These are phyloP conservation scores for Dichotomopilus funicola DNA, from an alignment of 2,329 filamentous ascomycete genomes.

Conservation along the genomic window DNA sequence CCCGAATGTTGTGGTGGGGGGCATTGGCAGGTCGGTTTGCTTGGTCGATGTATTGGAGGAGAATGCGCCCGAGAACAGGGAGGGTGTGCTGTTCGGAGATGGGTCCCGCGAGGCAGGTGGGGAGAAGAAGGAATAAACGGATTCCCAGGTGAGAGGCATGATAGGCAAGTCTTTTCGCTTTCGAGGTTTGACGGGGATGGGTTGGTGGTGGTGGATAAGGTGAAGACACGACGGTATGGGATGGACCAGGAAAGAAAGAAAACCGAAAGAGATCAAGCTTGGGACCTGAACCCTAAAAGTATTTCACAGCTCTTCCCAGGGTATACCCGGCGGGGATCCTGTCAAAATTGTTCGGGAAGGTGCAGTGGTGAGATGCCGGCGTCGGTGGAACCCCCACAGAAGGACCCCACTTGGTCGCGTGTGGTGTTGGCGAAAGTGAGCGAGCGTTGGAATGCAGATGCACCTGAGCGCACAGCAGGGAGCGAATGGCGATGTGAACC, in stretches of 20 bases:
- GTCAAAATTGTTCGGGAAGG: conserved; percentile 1
- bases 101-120: conserved; percentile 5
- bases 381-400: conserved; percentile 11
- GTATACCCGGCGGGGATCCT: conserved; percentile 7
- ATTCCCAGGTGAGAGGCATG: conserved; percentile 15
- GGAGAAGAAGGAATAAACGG: conserved; percentile 14
- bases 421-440: not conserved
- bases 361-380: not conserved
- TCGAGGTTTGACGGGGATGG: not conserved
- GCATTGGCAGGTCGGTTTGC: conserved; percentile 6
- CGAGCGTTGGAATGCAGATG: not conserved
- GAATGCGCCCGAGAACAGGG: conserved; percentile 1
- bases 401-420: conserved; percentile 6
- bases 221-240: not conserved
- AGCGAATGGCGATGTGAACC: not conserved
- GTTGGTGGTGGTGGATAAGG: not conserved
- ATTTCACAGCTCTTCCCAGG: conserved; percentile 1
- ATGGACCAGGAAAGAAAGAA: not conserved
- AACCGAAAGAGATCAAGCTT: not conserved
- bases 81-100: conserved; percentile 2
- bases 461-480: not conserved
- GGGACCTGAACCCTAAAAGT: not conserved
- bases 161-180: conserved; percentile 5
- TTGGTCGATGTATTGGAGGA: not conserved
- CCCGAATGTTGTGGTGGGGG: not conserved